Evolutionary conservation across 495 filamentous ascomycete species (phyloP), one percentile per base, ranked within the genome.

Genomic region (Xylaria venustula): DNA sequence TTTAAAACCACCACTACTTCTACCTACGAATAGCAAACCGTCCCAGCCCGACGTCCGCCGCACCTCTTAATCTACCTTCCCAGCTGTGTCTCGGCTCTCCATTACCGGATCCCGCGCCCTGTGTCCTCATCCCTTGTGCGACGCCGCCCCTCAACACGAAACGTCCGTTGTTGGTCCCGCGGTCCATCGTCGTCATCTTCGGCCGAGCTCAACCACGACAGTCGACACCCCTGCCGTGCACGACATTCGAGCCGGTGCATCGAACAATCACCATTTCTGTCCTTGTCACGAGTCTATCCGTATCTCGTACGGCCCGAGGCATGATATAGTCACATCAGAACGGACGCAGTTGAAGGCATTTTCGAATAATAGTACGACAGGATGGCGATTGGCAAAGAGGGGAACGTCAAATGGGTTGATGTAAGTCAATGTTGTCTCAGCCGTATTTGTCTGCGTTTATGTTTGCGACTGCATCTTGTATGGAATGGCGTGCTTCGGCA

Each of bases 341-440:
- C 49, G 55, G 28, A 26, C 36, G 17, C n/a, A 20, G 34, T 28
- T 34, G 49, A 48, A 44, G 58, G 41, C 19, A 23, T 60, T 45
- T 45, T 45, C 50, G 41, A 61, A 64, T n/a, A n/a, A n/a, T 47
- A 64, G 23, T 40, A 54, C 28, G 34, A 67, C 63, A 71, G 41
- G 19, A 80, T 80, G 77, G 69, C 69, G 49, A 72, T 73, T 52
- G 72, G 68, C 28, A 73, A 64, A 58, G 74, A 76, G 58, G 84
- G 84, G 65, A 85, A 85, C 61, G 84, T 89, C 25, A 87, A 87
- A 76, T 89, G 86, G 86, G 84, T 88, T 37, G 86, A 89, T 80
- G 85, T 87, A 72, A 64, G 83, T 78, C 37, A 30, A 57, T 26
- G n/a, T 61, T 49, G 40, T 60, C 48, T 60, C 48, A 52, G 57